Percentiles rank a stretch among this genome's conserved stretches.
These are phyloP conservation scores for Arthromyces matolae DNA, from an alignment of 768 basidiomycete species.

Conservation along the genomic window DNA sequence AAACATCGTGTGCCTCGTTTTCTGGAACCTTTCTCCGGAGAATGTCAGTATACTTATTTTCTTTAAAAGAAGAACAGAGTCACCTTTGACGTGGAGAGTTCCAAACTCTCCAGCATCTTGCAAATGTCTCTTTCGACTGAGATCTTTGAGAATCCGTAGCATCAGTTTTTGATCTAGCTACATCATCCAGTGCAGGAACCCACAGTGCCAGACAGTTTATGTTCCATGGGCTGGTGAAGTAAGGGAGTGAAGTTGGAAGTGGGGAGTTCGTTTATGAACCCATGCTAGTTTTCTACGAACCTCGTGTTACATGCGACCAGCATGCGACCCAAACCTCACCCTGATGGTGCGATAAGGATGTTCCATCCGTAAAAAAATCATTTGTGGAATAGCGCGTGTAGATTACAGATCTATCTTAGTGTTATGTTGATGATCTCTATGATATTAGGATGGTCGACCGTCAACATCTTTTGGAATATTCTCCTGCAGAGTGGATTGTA, in stretches of 20 bases:
- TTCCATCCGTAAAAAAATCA: conserved; percentile 7
- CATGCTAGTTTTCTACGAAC: conserved; percentile 7
- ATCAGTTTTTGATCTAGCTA: background rate
- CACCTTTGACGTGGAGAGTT: conserved; percentile 28
- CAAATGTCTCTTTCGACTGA: conserved; percentile 48
- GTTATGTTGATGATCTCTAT: conserved; percentile 2
- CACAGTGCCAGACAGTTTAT: background rate
- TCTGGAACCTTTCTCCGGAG: conserved; percentile 43
- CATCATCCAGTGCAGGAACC: background rate
- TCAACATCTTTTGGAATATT: background rate
- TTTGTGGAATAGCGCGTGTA: too few relatives aligned
- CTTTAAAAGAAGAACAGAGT: conserved; percentile 22
- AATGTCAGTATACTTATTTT: conserved; percentile 18
- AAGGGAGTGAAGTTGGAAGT: background rate
- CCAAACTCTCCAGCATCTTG: conserved; percentile 48
- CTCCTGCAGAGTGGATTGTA: background rate
- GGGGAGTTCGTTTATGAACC: background rate
- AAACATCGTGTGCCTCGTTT: conserved; percentile 38
- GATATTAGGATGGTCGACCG: background rate
- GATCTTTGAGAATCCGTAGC: background rate
- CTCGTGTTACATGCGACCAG: conserved; percentile 15
- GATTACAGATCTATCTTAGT: too few relatives aligned
- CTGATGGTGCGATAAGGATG: conserved; percentile 11
- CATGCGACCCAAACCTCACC: too few relatives aligned
- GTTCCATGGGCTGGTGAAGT: background rate